Percentiles rank a stretch among this genome's conserved stretches.
Evolutionary conservation across 2,329 filamentous ascomycete genomes (phyloP).

Genomic region (Ceratocystiopsis brevicomis): DNA sequence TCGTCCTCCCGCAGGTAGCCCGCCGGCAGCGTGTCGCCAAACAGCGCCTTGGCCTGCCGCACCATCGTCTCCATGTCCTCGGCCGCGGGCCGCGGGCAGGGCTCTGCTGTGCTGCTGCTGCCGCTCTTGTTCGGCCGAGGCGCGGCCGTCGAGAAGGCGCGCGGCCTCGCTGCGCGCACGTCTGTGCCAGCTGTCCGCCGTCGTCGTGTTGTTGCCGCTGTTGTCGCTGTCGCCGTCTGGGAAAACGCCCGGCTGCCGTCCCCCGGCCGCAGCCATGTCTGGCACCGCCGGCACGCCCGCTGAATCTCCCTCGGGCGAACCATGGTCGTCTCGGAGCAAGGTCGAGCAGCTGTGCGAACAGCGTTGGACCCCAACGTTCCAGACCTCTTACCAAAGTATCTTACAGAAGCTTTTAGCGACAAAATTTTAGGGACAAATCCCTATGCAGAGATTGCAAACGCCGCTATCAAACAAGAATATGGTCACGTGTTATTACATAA

Average conservation of each 20-base stretch:
- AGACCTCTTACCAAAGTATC: no score
- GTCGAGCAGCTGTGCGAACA: background rate
- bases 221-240: background rate
- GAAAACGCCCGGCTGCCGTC: no score
- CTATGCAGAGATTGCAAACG: constrained; percentile 7
- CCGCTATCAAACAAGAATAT: background rate
- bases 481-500: background rate
- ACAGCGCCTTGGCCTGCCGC: constrained; percentile 51
- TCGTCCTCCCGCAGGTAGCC: constrained; percentile 52
- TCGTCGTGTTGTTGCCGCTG: background rate
- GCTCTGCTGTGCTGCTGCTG: no score
- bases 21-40: constrained; percentile 58
- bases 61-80: constrained; percentile 42
- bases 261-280: constrained; percentile 6
- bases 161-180: no score
- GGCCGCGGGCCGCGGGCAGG: background rate
- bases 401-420: no score
- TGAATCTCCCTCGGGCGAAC: constrained; percentile 4
- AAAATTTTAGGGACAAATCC: constrained; percentile 6
- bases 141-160: no score
- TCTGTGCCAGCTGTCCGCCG: no score
- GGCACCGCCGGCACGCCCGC: constrained; percentile 9
- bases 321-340: background rate
- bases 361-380: no score
- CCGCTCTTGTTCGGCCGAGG: background rate